Evolutionary conservation across 2,329 filamentous ascomycete genomes (phyloP), one percentile per base, ranked within the genome.

Genomic region (Microthyrium microscopicum): DNA sequence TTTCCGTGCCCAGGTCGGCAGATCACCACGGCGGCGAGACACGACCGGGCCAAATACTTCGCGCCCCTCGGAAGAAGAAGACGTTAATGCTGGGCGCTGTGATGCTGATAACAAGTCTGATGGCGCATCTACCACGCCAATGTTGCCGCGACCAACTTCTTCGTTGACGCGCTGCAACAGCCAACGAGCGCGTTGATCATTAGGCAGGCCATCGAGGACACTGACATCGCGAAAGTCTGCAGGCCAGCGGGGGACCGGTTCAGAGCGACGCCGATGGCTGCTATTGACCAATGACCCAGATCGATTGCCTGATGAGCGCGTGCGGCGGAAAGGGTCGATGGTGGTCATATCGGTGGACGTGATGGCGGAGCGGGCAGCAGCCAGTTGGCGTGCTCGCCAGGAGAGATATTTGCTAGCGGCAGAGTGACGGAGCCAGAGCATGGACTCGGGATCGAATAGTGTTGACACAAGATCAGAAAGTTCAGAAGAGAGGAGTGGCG

Each of bases 321-420:
- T n/a, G n/a, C n/a, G n/a, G n/a, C n/a, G n/a, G n/a, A n/a, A n/a
- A n/a, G n/a, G n/a, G n/a, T n/a, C n/a, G n/a, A n/a, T n/a, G n/a
- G n/a, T n/a, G n/a, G n/a, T n/a, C n/a, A n/a, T n/a, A n/a, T n/a
- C n/a, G n/a, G n/a, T n/a, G n/a, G n/a, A n/a, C n/a, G n/a, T n/a
- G n/a, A n/a, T n/a, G n/a, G n/a, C n/a, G 22, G 41, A 38, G 5
- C 27, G 18, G 40, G 36, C 24, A 60, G 44, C 12, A 56, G 54
- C 33, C 45, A 45, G 15, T 11, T 40, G 62, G 55, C 31, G 64
- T 38, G 34, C 61, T 34, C 74, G 67, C 77, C 80, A 89, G 32
- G 70, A 61, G 9, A 91, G 55, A 41, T 82, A 77, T 50, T 93
- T 94, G 49, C 77, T 76, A 2, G 83, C 83, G 2, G 83, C 76